Percentiles rank a stretch among this genome's conserved stretches.
These are phyloP conservation scores for Zarea fungicola DNA, from an alignment of 2,329 filamentous ascomycete species.

Conservation along the genomic window DNA sequence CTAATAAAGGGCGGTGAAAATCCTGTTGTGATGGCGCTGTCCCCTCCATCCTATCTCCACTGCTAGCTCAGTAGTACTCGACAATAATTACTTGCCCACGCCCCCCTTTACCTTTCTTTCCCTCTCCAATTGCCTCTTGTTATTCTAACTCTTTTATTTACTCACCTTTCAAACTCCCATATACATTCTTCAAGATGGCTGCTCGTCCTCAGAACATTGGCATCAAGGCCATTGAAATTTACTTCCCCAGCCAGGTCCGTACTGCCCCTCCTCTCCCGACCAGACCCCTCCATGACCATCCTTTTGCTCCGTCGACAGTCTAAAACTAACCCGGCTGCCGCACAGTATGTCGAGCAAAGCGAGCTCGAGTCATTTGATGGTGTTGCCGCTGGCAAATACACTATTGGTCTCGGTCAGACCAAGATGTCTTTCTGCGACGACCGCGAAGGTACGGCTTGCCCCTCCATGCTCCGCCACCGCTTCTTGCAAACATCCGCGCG, in stretches of 20 bases:
- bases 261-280: constrained; percentile 10
- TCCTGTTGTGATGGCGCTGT: constrained; percentile 8
- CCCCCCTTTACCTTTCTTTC: constrained; percentile 10
- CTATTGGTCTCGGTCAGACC: constrained; percentile 84
- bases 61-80: constrained; percentile 7
- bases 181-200: constrained; percentile 50
- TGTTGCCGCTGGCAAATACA: constrained; percentile 78
- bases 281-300: constrained; percentile 12
- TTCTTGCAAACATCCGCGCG: constrained; percentile 4
- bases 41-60: constrained; percentile 4
- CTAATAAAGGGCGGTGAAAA: constrained; percentile 15
- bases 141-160: constrained; percentile 6
- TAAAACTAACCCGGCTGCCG: constrained; percentile 14
- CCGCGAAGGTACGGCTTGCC: constrained; percentile 61
- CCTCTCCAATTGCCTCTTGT: constrained; percentile 6
- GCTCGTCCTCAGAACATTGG: constrained; percentile 79
- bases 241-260: constrained; percentile 78
- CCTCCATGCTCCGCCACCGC: constrained; percentile 14
- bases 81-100: constrained; percentile 12
- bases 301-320: constrained; percentile 18
- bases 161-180: not conserved
- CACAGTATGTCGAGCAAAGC: constrained; percentile 74
- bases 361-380: constrained; percentile 86
- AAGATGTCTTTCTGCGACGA: constrained; percentile 93
- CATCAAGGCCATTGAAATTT: constrained; percentile 90